A percentile compares a stretch with the other conserved stretches of the same genome.
These are phyloP conservation scores for Microcyclosporella mali DNA, from an alignment of 2,329 filamentous ascomycete species.

Conservation along the genomic window DNA sequence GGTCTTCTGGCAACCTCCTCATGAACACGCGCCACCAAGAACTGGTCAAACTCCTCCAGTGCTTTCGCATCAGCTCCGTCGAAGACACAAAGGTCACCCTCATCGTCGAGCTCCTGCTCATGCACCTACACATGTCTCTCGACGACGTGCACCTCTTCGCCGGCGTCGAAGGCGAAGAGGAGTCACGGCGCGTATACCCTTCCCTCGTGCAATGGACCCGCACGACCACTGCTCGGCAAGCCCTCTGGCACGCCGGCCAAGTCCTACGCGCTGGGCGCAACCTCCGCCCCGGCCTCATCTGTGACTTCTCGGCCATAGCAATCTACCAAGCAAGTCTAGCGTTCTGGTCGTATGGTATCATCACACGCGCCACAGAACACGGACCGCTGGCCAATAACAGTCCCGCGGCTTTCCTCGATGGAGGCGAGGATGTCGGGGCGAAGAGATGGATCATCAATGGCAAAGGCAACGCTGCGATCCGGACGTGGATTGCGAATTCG, in stretches of 20 bases:
- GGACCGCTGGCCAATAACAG: constrained; percentile 37
- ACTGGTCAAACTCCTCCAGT: constrained; percentile 53
- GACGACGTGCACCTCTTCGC: constrained; percentile 63
- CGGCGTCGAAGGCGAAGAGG: constrained; percentile 61
- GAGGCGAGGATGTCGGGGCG: constrained; percentile 46
- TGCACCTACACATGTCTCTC: constrained; percentile 59
- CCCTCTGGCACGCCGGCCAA: constrained; percentile 64
- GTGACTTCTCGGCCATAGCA: constrained; percentile 61
- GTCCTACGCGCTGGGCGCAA: constrained; percentile 55
- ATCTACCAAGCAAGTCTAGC: constrained; percentile 63
- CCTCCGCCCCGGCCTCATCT: constrained; percentile 30
- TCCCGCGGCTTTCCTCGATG: constrained; percentile 50
- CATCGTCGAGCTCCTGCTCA: constrained; percentile 49
- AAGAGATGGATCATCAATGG: constrained; percentile 36
- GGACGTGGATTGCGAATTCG: constrained; percentile 21
- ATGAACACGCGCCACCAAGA: constrained; percentile 55
- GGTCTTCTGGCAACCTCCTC: constrained; percentile 34
- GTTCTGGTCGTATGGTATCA: constrained; percentile 63
- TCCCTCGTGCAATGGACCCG: constrained; percentile 55
- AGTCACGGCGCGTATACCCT: constrained; percentile 55
- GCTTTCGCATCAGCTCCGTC: constrained; percentile 41
- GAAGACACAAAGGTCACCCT: constrained; percentile 33
- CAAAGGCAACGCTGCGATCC: constrained; percentile 29
- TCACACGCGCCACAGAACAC: constrained; percentile 32
- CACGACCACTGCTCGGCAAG: constrained; percentile 51